Conservation (phyloP, 2,329 filamentous ascomycete genomes). For the Penicillium sp. region DNA sequence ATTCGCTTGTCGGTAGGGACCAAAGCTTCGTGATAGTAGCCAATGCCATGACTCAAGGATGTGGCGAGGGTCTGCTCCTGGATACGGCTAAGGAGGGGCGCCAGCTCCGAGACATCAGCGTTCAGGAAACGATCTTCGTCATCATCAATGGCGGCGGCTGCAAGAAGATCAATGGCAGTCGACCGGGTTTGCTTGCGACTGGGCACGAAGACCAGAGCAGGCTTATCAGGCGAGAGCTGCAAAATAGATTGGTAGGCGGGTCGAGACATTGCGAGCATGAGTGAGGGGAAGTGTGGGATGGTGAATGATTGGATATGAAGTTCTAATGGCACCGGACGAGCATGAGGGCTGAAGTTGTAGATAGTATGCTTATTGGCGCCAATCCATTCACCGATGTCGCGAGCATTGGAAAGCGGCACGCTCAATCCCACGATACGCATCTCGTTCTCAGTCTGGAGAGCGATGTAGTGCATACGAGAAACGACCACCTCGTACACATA, state of each 20-base stretch:
- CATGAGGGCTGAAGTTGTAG: slow-evolving; percentile 95
- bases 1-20: slow-evolving; percentile 87
- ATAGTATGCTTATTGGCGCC: slow-evolving; percentile 97
- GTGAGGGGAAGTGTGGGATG: slow-evolving; percentile 92
- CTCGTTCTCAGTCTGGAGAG: slow-evolving; percentile 77
- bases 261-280: slow-evolving; percentile 98
- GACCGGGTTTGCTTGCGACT: slow-evolving; percentile 88
- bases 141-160: slow-evolving; percentile 82
- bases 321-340: slow-evolving; percentile 83
- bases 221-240: slow-evolving; percentile 83
- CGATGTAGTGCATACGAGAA: slow-evolving; percentile 97
- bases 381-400: slow-evolving; percentile 96
- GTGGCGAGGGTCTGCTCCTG: slow-evolving; percentile 85
- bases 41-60: slow-evolving; percentile 87
- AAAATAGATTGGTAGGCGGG: slow-evolving; percentile 86
- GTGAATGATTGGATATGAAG: slow-evolving; percentile 93
- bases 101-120: slow-evolving; percentile 75
- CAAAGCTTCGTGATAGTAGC: slow-evolving; percentile 94
- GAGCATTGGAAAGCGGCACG: slow-evolving; percentile 87
- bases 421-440: slow-evolving; percentile 86
- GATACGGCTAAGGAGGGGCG: slow-evolving; percentile 75
- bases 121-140: slow-evolving; percentile 93
- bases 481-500: slow-evolving; percentile 95
- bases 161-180: slow-evolving; percentile 81
- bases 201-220: slow-evolving; percentile 86